Evolutionary conservation across 75 land plant genomes (phyloP).

Genomic region (Pseudotsuga menziesii): DNA sequence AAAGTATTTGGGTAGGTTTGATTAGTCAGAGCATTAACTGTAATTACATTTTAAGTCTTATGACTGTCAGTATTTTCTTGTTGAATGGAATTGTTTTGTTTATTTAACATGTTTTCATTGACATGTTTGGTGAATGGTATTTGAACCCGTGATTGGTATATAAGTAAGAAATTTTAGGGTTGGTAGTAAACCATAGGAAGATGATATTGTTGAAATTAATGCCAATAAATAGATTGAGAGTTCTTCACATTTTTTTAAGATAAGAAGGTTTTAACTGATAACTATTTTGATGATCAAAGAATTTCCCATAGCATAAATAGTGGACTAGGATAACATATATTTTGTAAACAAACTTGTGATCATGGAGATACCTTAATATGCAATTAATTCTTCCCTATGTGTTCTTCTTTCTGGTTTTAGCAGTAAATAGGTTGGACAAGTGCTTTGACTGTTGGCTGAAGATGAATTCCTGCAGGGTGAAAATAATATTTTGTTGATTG

Average conservation of each 20-base stretch:
- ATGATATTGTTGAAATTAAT: background rate
- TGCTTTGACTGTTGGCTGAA: too few relatives aligned
- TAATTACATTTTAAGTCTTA: background rate
- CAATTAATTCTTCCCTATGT: too few relatives aligned
- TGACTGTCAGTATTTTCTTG: background rate
- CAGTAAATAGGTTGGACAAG: too few relatives aligned
- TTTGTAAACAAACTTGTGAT: background rate
- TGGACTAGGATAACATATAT: background rate
- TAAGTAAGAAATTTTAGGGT: background rate
- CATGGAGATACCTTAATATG: too few relatives aligned
- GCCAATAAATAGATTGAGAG: background rate
- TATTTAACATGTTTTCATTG: background rate
- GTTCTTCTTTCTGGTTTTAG: too few relatives aligned
- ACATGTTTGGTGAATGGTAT: background rate
- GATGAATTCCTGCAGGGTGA: too few relatives aligned
- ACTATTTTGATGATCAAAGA: background rate
- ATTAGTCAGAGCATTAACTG: background rate
- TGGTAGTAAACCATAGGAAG: too few relatives aligned
- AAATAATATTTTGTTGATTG: too few relatives aligned
- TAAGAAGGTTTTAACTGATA: background rate
- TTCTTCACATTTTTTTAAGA: background rate
- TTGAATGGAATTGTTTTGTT: background rate
- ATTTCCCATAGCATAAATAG: background rate
- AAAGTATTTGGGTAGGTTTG: background rate
- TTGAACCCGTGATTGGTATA: background rate